Evolutionary conservation across 306 rosid genomes (phyloP).

Genomic region (Vigna unguiculata): DNA sequence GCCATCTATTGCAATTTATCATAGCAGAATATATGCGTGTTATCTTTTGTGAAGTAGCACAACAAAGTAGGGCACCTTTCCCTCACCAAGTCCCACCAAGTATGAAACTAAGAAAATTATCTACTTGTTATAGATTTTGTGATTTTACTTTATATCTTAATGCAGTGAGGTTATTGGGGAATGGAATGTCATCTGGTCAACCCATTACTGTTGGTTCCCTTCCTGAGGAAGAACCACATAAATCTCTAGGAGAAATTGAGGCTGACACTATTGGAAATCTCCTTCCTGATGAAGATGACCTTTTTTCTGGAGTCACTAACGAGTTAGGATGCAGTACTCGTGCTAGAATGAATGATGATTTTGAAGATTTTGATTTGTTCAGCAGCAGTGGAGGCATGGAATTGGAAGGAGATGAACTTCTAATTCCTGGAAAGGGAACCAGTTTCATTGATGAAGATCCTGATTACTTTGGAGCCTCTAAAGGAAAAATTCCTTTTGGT

Average conservation of each 20-base stretch:
- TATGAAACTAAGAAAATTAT: constrained; percentile 27
- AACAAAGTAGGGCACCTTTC: constrained; percentile 16
- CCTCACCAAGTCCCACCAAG: constrained; percentile 6
- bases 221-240: constrained; percentile 63
- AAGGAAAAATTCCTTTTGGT: constrained; percentile 61
- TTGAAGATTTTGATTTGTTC: constrained; percentile 83
- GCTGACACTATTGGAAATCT: constrained; percentile 82
- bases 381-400: constrained; percentile 90
- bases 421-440: constrained; percentile 47
- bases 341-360: constrained; percentile 57
- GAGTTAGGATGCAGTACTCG: constrained; percentile 51
- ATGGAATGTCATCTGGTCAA: constrained; percentile 51
- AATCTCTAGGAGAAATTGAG: constrained; percentile 69
- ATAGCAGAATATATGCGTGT: constrained; percentile 2
- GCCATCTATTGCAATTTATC: constrained; percentile 8
- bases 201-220: constrained; percentile 49
- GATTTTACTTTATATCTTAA: constrained; percentile 34
- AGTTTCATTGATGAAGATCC: constrained; percentile 51
- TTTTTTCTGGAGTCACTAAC: constrained; percentile 75
- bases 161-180: constrained; percentile 74
- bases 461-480: constrained; percentile 57
- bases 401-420: constrained; percentile 67
- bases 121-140: constrained; percentile 10
- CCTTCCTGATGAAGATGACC: constrained; percentile 88
- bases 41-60: constrained; percentile 28